phyloP scores from a whole-genome alignment of 768 basidiomycete genomes.

The Suillus ampliporus region DNA sequence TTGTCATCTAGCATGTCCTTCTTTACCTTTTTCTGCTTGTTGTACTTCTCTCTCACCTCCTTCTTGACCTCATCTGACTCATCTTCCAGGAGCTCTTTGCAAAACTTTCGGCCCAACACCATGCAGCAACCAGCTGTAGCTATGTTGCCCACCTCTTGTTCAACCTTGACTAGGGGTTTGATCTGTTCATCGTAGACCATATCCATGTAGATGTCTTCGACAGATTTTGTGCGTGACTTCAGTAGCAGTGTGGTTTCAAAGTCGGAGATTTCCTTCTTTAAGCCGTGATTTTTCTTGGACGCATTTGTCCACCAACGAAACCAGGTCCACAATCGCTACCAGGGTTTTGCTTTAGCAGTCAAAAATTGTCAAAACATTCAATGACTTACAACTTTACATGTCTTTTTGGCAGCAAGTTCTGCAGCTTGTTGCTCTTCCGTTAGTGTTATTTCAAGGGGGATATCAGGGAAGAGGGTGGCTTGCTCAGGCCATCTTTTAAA shows the following conservation, averaged over 20 bases:
- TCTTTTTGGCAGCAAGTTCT: background rate
- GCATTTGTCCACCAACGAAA: conserved; percentile 4
- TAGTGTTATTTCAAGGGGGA: background rate
- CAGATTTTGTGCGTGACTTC: background rate
- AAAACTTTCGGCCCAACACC: background rate
- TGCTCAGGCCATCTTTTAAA: conserved; percentile 10
- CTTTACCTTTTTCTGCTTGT: conserved; percentile 6
- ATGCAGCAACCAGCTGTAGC: background rate
- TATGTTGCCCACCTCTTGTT: conserved; percentile 7
- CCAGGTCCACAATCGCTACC: conserved; percentile 9
- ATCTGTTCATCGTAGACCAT: conserved; percentile 1
- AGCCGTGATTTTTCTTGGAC: background rate
- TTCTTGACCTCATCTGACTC: background rate
- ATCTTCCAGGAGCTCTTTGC: conserved; percentile 11
- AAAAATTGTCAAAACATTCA: background rate
- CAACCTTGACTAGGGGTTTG: conserved; percentile 8
- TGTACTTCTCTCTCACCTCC: conserved; percentile 5
- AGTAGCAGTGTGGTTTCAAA: background rate
- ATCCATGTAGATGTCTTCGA: conserved; percentile 3
- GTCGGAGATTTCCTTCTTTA: conserved; percentile 3
- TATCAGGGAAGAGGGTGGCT: background rate
- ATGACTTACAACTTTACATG: conserved; percentile 4
- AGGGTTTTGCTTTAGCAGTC: background rate
- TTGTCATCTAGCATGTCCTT: background rate
- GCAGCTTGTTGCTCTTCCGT: background rate